phyloP scores from a whole-genome alignment of 495 filamentous ascomycete species.

The Talaromyces adpressus region DNA sequence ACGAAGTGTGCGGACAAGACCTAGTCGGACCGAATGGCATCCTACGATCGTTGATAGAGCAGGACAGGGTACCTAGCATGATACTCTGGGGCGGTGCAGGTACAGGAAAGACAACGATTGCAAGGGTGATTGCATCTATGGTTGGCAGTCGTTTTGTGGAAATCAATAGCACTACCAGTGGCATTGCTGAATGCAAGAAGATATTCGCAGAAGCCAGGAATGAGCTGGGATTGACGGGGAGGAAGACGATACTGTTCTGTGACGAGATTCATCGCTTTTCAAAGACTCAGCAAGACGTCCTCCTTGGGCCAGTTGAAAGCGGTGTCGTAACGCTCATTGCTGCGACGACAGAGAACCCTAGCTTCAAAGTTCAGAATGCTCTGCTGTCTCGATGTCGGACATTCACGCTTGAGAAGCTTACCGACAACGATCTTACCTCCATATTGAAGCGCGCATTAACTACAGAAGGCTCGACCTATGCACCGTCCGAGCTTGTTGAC shows the following conservation, averaged over 20 bases:
- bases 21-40: slow-evolving; percentile 80
- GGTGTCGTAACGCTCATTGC: slow-evolving; percentile 89
- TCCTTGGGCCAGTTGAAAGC: slow-evolving; percentile 85
- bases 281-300: slow-evolving; percentile 92
- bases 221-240: slow-evolving; percentile 73
- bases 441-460: slow-evolving; percentile 71
- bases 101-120: slow-evolving; percentile 96
- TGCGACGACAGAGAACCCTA: slow-evolving; percentile 94
- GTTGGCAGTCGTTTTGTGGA: slow-evolving; percentile 84
- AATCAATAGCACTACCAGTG: slow-evolving; percentile 87
- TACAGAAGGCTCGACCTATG: slow-evolving; percentile 49
- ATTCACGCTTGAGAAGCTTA: slow-evolving; percentile 74
- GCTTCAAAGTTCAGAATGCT: slow-evolving; percentile 87
- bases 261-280: slow-evolving; percentile 95
- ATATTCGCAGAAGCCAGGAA: slow-evolving; percentile 79
- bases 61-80: slow-evolving; percentile 85
- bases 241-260: slow-evolving; percentile 95
- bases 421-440: slow-evolving; percentile 56
- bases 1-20: slow-evolving; percentile 87
- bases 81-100: slow-evolving; percentile 90
- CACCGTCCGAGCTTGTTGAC: slow-evolving; percentile 59
- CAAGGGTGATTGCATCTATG: slow-evolving; percentile 78
- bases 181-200: slow-evolving; percentile 94
- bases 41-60: slow-evolving; percentile 82
- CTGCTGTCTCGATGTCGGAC: slow-evolving; percentile 84